Percentiles rank a stretch among this genome's conserved stretches.
These are phyloP conservation scores for Phascolomyces articulosus DNA, from an alignment of 371 early-diverging fungal genomes.

Conservation along the genomic window DNA sequence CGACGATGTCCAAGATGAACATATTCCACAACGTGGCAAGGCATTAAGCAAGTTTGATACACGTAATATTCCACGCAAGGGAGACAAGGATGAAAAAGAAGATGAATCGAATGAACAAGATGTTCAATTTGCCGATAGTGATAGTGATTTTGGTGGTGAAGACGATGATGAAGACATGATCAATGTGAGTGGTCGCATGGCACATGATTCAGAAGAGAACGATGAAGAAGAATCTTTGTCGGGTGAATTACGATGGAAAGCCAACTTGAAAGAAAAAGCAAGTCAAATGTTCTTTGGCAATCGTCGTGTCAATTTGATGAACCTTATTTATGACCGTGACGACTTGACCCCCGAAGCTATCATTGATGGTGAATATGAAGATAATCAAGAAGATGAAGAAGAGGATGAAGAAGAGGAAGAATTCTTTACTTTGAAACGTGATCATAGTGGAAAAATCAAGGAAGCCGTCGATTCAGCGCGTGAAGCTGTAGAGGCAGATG, in stretches of 20 bases:
- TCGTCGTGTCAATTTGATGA: constrained; percentile 82
- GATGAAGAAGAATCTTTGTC: constrained; percentile 55
- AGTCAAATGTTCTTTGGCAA: constrained; percentile 59
- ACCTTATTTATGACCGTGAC: constrained; percentile 76
- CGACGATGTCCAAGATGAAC: constrained; percentile 34
- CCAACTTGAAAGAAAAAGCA: constrained; percentile 72
- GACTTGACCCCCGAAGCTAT: constrained; percentile 63
- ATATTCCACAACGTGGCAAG: constrained; percentile 48
- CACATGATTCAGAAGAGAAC: constrained; percentile 39
- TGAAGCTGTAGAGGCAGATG: constrained; percentile 65
- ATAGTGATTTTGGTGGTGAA: constrained; percentile 64
- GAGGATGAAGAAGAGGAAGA: constrained; percentile 62
- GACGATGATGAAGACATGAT: constrained; percentile 55
- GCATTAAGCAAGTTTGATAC: constrained; percentile 53
- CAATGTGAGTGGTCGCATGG: constrained; percentile 42
- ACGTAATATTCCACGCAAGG: constrained; percentile 50
- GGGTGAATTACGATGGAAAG: constrained; percentile 77
- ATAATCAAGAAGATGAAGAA: constrained; percentile 40
- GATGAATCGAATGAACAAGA: constrained; percentile 53
- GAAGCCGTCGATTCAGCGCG: constrained; percentile 24
- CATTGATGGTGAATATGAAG: constrained; percentile 39
- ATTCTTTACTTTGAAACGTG: constrained; percentile 68
- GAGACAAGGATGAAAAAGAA: constrained; percentile 45
- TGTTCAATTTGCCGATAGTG: constrained; percentile 73
- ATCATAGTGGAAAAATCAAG: neutral